Evolutionary conservation across 495 filamentous ascomycete genomes (phyloP), one percentile per base, ranked within the genome.

Genomic region (Neurospora discreta): DNA sequence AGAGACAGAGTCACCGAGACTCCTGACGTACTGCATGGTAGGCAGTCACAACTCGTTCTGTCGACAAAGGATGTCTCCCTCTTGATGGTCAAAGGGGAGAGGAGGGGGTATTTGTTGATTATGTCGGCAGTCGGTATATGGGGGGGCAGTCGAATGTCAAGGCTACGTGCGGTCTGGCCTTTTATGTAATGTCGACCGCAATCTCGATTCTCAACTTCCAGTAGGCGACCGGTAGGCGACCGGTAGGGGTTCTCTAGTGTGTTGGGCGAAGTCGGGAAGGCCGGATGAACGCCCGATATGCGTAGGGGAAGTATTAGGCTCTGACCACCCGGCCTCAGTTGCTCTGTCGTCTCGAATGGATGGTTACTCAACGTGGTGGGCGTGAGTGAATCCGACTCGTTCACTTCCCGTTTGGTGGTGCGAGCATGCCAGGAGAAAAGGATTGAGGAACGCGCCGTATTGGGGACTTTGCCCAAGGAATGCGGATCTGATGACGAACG

Each of bases 21-120:
- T 97, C 70, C 95, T 88, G 75, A 98, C 95, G 92, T 98, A 98
- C 85, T 99, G 94, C 95, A 99, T 99, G 68, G 79, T 80, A 23
- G 58, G 52, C 60, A 58, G n/a, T 72, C 15, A 18, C 18, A 13
- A 40, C 23, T 60, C 52, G 26, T 20, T 43, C 18, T 23, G 38
- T 68, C 26, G 43, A 30, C 42, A 30, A 46, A 33, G 36, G 46
- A 38, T 68, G 36, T 38, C 40, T n/a, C n/a, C 42, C 42, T 42
- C 36, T 39, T 18, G 68, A 44, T 38, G 9, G 36, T 69, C 36
- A 41, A 41, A 69, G 68, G 33, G 18, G 68, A 42, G 33, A 41
- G 30, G 68, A 41, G 68, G 52, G 23, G 52, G 52, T 65, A 65
- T 65, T 65, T 33, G 52, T 65, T 65, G 52, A 16, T 52, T 36